Base-by-base conservation (phyloP, 305 asterid species). In the Fraxinus floribunda region DNA sequence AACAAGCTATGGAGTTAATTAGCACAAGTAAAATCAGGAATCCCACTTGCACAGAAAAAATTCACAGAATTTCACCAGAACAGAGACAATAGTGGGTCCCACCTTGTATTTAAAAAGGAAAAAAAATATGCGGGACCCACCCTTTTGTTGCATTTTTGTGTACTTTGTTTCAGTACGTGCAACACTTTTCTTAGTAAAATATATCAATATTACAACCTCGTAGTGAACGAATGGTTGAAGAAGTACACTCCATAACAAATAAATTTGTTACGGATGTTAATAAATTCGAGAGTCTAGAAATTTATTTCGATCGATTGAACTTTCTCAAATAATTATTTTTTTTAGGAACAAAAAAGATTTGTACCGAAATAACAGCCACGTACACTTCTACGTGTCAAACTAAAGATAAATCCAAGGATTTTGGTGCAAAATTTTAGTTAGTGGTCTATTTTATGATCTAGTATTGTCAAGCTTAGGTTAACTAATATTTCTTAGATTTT, bases 361-460 rank as follows among this genome's bases (percentile, higher is more conserved):
- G 55, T 11, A 11, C n/a, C 0, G 0, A 44, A 44, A 44, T 11
- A 11, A 44, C 1, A 2, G 1, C 3, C 16, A 44, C 52, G 0
- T 44, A 11, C n/a, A 13, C 55, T 55, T 55, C 18, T 22, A 68
- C 49, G 76, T 57, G 30, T 9, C 82, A 52, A 81, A 81, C 57
- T 30, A 8, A 57, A 44, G 46, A 49, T 76, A 20, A 46, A 13
- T 34, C 34, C 78, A 64, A 13, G 38, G 49, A 79, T 39, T 70
- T 49, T 66, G 44, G 35, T 49, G 32, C 30, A 18, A 13, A 34
- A 5, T 76, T 73, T 83, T 15, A 60, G 80, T 83, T 83, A 34
- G 41, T 78, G 30, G 62, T 32, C 52, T 29, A 83, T 38, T 34
- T 66, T 36, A 66, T 46, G 32, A 44, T 62, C 79, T 34, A 64